Evolutionary conservation across 1,139 yeast species (phyloP), one percentile per base, ranked within the genome.

Genomic region (Candida pseudoviswanathii): DNA sequence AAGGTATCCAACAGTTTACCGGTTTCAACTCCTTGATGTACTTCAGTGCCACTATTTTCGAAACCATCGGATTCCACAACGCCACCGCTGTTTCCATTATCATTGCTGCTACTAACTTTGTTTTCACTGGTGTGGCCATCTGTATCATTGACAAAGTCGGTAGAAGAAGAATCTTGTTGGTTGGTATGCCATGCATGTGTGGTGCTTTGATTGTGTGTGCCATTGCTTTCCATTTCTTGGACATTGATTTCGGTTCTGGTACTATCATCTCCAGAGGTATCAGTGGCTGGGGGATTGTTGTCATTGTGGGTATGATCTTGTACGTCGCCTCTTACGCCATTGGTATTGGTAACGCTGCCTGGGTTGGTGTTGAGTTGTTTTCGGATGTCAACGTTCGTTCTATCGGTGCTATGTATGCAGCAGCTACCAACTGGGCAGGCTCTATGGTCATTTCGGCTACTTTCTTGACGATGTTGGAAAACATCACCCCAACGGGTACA

Each of bases 391-490:
- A 84, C 56, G 97, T 92, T 37, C 83, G 99, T 66, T 95, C 97
- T 49, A 80, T 90, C 41, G 99, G 98, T 51, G 86, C 91, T 2
- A 88, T 96, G 58, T 86, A 83, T 60, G 92, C 97, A 2, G 89
- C 97, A n/a, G 90, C 92, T 29, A 85, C 94, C 42, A 94, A 94
- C 73, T 94, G 99, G 99, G 84, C 91, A 10, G 98, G 98, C 46
- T 90, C 97, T 29, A 75, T 94, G 61, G 87, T 90, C 40, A 89
- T 92, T 64, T 89, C 97, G 1, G 81, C 96, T 3, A 89, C 97
- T 0, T 92, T 91, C 70, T 78, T 94, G 66, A 91, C 98, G 29
- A 92, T 92, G 98, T 80, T 92, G 74, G 83, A 88, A 65, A 87
- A 84, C 56, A 91, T 92, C 56, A 90, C 98, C 1, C 97, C 98